Base-by-base conservation (phyloP, 108 stramenopile species). In the Mediolabrus comicus region DNA sequence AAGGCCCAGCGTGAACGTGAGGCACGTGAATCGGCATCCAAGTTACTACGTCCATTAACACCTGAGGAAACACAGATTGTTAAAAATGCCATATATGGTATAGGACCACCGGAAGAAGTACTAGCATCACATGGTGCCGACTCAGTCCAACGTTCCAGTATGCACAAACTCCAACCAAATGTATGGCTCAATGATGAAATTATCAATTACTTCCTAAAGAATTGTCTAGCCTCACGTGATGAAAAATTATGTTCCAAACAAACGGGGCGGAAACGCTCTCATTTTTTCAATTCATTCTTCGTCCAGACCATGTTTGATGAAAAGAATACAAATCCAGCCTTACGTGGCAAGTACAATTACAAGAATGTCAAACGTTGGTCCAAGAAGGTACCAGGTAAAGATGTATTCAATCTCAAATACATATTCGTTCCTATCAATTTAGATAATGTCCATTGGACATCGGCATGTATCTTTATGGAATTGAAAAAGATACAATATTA, bases 121-220 rank as follows among this genome's bases (percentile, higher is more conserved):
- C 31, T 95, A 10, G 90, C 87, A 10, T 69, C 71, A 25, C 71
- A 59, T 24, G 87, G 75, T n/a, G 71, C 85, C 35, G 95, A 96
- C 75, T 80, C 82, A 4, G 87, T 93, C 27, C 85, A 80, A 55
- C 80, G 91, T 3, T 29, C 49, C 27, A 88, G 86, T 34, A 84
- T 96, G 72, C 83, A 79, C 8, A 75, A 68, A 30, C 80, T 96
- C 6, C 75, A 64, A 36, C 92, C 90, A 0, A 89, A 89, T 19
- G 71, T 82, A 52, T 98, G 98, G 98, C 80, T 98, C 60, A 97
- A 96, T 57, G 98, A 98, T 69, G 98, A 98, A 84, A 91, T 97
- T 8, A 97, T 98, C 43, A 96, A 97, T 60, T 97, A 93, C 77
- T 98, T 95, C 72, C 84, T 92, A 49, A 71, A 83, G 22, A 88